Base-by-base conservation (phyloP, 2,329 filamentous ascomycete genomes). In the Diaporthe aspalathi region DNA sequence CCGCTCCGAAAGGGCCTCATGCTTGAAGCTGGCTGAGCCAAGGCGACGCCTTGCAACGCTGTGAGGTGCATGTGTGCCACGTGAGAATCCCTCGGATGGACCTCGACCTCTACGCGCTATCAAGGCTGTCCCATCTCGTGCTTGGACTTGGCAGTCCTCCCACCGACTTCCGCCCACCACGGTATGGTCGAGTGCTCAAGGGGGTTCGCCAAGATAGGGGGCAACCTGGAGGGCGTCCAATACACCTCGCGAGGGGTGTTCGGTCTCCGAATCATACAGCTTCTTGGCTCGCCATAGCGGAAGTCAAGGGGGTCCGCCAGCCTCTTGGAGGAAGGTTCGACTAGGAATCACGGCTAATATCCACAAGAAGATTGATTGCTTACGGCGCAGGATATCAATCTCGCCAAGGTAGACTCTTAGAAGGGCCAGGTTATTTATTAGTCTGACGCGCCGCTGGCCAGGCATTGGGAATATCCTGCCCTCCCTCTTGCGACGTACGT, bases 11-110 rank as follows among this genome's bases (percentile, higher is more conserved):
- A 49, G 2, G 43, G 6, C 14, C 20, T 47, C 20, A 49, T 49
- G 27, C 60, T 49, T 29, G 43, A 63, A 43, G 60, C 60, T 63
- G 43, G 60, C 60, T 49, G 60, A 49, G 60, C 43, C 60, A 49
- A 63, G 60, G 20, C 43, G 17, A 29, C 29, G 45, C 43, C 29
- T 63, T 49, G 60, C 43, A 49, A 63, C 60, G 43, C 60, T 63
- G 60, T 43, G 29, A 49, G 27, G 43, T 63, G 60, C 43, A 63
- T 49, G 27, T 24, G 60, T 63, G 43, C 60, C 43, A 63, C 60
- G 60, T 63, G 60, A 63, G 43, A 49, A 47, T 11, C n/a, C 27
- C 5, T 49, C 27, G 43, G 16, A 24, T 16, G 43, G 27, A 22
- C 22, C 27, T 49, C n/a, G 20, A n/a, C 27, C 20, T 49, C 27